Conservation (phyloP, 441 rosid species). For the Capsella rubella region DNA sequence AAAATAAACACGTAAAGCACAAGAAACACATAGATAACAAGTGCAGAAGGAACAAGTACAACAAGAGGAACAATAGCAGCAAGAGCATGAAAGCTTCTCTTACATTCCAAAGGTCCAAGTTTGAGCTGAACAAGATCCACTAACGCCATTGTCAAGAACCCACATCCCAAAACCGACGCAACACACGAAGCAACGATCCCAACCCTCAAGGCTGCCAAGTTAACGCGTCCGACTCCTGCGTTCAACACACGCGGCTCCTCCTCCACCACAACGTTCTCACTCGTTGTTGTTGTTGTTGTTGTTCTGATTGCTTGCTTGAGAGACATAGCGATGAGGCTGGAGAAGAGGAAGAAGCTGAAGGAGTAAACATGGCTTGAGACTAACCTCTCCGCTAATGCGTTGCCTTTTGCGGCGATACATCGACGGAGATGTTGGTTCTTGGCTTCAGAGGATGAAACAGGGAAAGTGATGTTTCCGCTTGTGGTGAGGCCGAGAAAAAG, state of each 20-base stretch:
- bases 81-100: constrained; percentile 50
- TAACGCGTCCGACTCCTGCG: constrained; percentile 52
- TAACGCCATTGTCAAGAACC: constrained; percentile 79
- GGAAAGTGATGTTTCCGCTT: constrained; percentile 42
- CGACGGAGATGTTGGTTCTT: constrained; percentile 27
- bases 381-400: constrained; percentile 54
- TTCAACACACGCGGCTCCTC: constrained; percentile 38
- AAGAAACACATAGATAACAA: constrained; percentile 60
- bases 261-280: constrained; percentile 7
- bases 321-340: constrained; percentile 81
- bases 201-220: constrained; percentile 52
- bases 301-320: constrained; percentile 72
- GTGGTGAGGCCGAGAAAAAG: constrained; percentile 76
- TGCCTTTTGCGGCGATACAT: constrained; percentile 52
- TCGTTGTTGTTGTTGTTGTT: constrained; percentile 35
- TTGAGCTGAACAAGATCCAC: constrained; percentile 83
- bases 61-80: constrained; percentile 75
- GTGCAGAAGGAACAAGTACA: constrained; percentile 70
- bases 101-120: constrained; percentile 73
- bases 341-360: constrained; percentile 84
- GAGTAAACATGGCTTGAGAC: constrained; percentile 82
- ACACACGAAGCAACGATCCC: constrained; percentile 66
- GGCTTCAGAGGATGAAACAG: constrained; percentile 39
- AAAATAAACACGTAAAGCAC: constrained; percentile 66
- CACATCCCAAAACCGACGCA: constrained; percentile 86